Conservation (phyloP, 257 asterid species). For the Capsicum chinense region DNA sequence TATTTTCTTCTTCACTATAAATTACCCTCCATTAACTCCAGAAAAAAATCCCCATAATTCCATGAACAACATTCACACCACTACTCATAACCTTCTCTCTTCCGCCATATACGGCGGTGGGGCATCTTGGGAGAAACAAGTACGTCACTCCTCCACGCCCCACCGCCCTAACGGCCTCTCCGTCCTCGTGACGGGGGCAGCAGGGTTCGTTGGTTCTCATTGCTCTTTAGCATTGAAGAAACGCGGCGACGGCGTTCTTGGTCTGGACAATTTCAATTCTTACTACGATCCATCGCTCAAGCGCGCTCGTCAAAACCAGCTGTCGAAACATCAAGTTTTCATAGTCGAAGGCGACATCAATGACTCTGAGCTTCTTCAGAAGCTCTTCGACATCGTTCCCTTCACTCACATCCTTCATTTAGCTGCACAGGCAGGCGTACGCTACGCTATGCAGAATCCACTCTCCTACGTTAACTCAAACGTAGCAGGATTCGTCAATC, state of each 20-base stretch:
- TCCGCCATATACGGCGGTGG: conserved; percentile 75
- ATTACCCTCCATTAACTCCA: conserved; percentile 53
- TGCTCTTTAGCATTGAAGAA: conserved; percentile 76
- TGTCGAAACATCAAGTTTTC: conserved; percentile 55
- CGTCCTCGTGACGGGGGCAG: conserved; percentile 89
- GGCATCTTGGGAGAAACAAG: conserved; percentile 79
- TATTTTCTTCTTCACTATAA: conserved; percentile 79
- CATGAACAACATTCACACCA: conserved; percentile 47
- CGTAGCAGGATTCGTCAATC: conserved; percentile 78
- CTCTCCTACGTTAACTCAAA: conserved; percentile 73
- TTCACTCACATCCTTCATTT: conserved; percentile 76
- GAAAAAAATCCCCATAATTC: not conserved
- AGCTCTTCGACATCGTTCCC: conserved; percentile 81
- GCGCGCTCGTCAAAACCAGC: conserved; percentile 61
- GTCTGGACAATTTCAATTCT: conserved; percentile 85
- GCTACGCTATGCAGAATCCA: conserved; percentile 98
- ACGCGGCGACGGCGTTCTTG: conserved; percentile 92
- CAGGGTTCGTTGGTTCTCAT: conserved; percentile 89
- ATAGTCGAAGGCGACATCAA: conserved; percentile 77
- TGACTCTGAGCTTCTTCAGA: conserved; percentile 58
- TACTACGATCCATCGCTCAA: conserved; percentile 84
- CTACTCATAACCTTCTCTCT: conserved; percentile 63
- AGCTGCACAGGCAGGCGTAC: conserved; percentile 97
- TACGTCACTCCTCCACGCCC: conserved; percentile 86
- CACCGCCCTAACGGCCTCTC: conserved; percentile 82